These are phyloP conservation scores for Camellia lanceoleosa DNA, from an alignment of 148 eudicot species.

Conservation along the genomic window DNA sequence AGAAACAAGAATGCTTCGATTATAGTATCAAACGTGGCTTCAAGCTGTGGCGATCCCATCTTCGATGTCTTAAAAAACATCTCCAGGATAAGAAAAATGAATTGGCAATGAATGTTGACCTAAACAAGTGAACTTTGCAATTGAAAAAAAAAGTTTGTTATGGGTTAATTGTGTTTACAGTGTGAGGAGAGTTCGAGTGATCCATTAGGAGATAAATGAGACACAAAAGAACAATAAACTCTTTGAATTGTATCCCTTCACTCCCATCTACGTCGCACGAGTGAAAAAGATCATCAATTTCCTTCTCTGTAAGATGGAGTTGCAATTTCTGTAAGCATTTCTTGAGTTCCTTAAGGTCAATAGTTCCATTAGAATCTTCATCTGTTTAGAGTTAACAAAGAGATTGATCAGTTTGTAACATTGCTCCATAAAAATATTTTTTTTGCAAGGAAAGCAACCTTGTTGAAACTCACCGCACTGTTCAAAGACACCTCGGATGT, in stretches of 20 bases:
- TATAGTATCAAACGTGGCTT: conserved; percentile 54
- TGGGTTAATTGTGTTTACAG: conserved; percentile 21
- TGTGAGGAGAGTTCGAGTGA: conserved; percentile 32
- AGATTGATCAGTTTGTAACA: background rate
- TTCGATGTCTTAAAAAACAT: conserved; percentile 28
- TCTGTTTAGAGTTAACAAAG: conserved; percentile 25
- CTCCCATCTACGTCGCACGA: conserved; percentile 55
- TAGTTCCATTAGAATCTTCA: conserved; percentile 50
- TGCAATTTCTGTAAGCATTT: conserved; percentile 46
- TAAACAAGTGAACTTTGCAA: background rate
- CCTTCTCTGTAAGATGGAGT: conserved; percentile 38
- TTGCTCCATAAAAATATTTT: too few species aligned
- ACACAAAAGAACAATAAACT: conserved; percentile 65
- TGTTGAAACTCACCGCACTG: conserved; percentile 46
- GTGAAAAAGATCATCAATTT: conserved; percentile 55
- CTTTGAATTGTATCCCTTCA: conserved; percentile 55
- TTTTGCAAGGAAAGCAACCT: background rate
- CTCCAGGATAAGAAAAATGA: background rate
- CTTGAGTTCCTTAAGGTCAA: conserved; percentile 51
- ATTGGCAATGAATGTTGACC: background rate
- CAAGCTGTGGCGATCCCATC: conserved; percentile 39
- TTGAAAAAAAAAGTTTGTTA: too few species aligned
- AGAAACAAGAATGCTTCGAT: conserved; percentile 61
- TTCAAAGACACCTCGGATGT: conserved; percentile 47
- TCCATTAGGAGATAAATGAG: conserved; percentile 49